A percentile compares a stretch with the other conserved stretches of the same genome.
phyloP scores from a whole-genome alignment of 208 protist genomes.

The Wallacemonas sp. region DNA sequence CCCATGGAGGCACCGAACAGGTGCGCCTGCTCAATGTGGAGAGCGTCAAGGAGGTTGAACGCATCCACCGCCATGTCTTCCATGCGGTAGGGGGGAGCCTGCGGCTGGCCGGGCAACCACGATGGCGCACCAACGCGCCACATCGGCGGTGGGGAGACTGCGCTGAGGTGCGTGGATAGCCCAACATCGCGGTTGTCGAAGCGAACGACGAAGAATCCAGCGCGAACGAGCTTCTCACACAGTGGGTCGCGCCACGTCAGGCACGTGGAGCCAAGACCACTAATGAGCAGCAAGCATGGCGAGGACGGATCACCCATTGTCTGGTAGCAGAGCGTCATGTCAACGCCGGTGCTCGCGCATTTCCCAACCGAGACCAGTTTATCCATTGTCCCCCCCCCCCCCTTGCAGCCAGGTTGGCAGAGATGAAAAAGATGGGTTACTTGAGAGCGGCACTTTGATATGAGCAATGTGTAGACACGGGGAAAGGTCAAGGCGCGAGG shows the following conservation, averaged over 20 bases:
- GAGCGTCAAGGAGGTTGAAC: not conserved
- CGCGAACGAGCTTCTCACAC: conserved; percentile 7
- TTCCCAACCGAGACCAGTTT: not conserved
- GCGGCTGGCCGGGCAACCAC: not conserved
- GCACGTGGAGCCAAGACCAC: conserved; percentile 15
- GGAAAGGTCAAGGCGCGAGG: too few species aligned
- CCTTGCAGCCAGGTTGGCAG: too few species aligned
- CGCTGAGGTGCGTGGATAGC: conserved; percentile 18
- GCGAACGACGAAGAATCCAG: conserved; percentile 21
- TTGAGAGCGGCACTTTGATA: too few species aligned
- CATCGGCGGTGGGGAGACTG: not conserved
- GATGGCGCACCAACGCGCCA: conserved; percentile 1
- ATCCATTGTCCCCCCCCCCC: not conserved
- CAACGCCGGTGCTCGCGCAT: conserved; percentile 6
- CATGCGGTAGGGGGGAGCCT: conserved; percentile 10
- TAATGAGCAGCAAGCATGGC: conserved; percentile 18
- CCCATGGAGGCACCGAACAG: conserved; percentile 23
- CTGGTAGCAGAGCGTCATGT: conserved; percentile 20
- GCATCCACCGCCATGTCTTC: conserved; percentile 23
- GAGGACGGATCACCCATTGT: conserved; percentile 5
- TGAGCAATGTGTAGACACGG: too few species aligned
- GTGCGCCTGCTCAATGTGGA: conserved; percentile 21
- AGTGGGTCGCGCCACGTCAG: conserved; percentile 14
- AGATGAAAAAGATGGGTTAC: conserved; percentile 1
- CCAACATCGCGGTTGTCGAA: conserved; percentile 27